A percentile compares a stretch with the other conserved stretches of the same genome.
These are phyloP conservation scores for Talaromyces nanjingensis DNA, from an alignment of 495 filamentous ascomycete species.

Conservation along the genomic window DNA sequence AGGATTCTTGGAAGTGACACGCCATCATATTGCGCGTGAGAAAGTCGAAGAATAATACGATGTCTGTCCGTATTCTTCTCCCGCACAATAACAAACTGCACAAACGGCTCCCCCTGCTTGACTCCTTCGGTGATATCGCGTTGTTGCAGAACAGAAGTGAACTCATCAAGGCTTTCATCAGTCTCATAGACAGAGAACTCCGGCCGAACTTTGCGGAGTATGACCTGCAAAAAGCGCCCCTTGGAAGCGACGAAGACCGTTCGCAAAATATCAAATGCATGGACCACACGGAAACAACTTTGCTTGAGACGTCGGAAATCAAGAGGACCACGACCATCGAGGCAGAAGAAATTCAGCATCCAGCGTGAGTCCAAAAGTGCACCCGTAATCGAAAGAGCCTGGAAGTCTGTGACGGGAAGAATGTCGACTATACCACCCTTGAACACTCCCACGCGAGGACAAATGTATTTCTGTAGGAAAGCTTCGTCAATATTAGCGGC, in stretches of 20 bases:
- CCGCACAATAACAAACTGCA: slow-evolving; percentile 54
- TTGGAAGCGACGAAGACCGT: slow-evolving; percentile 59
- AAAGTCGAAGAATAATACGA: slow-evolving; percentile 59
- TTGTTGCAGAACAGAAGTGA: slow-evolving; percentile 40
- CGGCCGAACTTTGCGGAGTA: slow-evolving; percentile 47
- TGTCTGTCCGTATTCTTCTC: slow-evolving; percentile 39
- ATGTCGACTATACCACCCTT: slow-evolving; percentile 51
- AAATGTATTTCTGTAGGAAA: slow-evolving; percentile 39
- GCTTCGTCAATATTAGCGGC: slow-evolving; percentile 33
- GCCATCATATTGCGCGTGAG: slow-evolving; percentile 71
- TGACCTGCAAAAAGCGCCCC: slow-evolving; percentile 53
- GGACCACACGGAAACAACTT: slow-evolving; percentile 36
- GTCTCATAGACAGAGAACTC: slow-evolving; percentile 49
- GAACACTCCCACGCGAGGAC: slow-evolving; percentile 48
- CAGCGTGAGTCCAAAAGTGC: slow-evolving; percentile 44
- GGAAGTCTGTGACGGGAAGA: slow-evolving; percentile 55
- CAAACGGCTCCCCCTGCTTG: slow-evolving; percentile 54
- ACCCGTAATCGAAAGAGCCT: slow-evolving; percentile 55
- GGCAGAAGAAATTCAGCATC: slow-evolving; percentile 53
- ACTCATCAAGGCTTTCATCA: slow-evolving; percentile 43
- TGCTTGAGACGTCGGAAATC: slow-evolving; percentile 41
- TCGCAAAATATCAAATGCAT: slow-evolving; percentile 59
- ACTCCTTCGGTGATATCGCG: slow-evolving; percentile 43
- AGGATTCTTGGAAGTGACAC: slow-evolving; percentile 60
- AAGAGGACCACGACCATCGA: slow-evolving; percentile 42